Conservation (phyloP, 768 basidiomycete species). For the Mycena albidolilacea region DNA sequence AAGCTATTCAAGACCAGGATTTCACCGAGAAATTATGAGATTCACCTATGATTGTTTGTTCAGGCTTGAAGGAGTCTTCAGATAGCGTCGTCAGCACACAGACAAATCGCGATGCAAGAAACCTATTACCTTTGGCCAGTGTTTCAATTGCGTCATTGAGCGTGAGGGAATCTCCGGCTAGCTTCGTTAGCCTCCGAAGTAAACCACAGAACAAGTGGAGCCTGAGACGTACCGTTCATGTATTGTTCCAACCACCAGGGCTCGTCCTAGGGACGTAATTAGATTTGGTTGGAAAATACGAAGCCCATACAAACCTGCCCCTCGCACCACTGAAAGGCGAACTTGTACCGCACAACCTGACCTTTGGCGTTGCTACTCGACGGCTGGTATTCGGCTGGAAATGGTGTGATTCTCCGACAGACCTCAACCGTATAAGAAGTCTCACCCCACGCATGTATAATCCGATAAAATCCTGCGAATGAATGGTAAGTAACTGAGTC, state of each 20-base stretch:
- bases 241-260: constrained; percentile 60
- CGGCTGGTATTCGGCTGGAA: constrained; percentile 74
- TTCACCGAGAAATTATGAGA: not conserved
- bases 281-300: not conserved
- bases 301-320: constrained; percentile 61
- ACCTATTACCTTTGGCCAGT: not conserved
- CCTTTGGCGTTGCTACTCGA: constrained; percentile 59
- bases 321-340: constrained; percentile 89
- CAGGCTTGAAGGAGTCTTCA: not conserved
- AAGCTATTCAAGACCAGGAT: not conserved
- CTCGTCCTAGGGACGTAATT: constrained; percentile 50
- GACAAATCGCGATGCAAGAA: not conserved
- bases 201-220: not conserved
- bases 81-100: not conserved
- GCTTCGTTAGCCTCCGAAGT: not conserved
- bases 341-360: constrained; percentile 83
- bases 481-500: constrained; percentile 39
- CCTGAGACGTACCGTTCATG: not conserved
- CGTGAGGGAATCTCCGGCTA: not conserved
- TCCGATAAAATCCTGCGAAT: constrained; percentile 76
- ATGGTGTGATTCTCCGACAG: not conserved
- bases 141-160: not conserved
- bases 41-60: not conserved
- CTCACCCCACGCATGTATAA: constrained; percentile 79
- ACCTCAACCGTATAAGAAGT: not conserved